Evolutionary conservation across 306 rosid species (phyloP).

Genomic region (Medicago arabica): DNA sequence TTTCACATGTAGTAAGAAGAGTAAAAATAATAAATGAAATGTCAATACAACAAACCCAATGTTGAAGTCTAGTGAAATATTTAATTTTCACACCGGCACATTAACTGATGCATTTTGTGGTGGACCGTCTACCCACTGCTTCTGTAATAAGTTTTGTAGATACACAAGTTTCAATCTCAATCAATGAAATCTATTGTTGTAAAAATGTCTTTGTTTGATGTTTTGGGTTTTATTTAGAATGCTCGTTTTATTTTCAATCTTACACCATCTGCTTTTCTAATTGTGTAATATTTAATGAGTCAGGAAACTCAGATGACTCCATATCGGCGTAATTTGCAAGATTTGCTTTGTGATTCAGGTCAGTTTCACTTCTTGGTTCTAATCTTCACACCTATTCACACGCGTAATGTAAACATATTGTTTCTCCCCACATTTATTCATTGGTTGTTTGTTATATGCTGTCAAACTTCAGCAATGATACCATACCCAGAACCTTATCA

Average conservation of each 20-base stretch:
- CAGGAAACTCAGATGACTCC: slow-evolving; percentile 95
- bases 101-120: slow-evolving; percentile 25
- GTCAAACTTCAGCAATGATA: slow-evolving; percentile 71
- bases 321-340: slow-evolving; percentile 90
- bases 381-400: slow-evolving; percentile 3
- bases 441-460: slow-evolving; percentile 48
- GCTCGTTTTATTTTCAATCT: slow-evolving; percentile 11
- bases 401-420: background rate
- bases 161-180: slow-evolving; percentile 4
- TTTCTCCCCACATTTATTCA: slow-evolving; percentile 33
- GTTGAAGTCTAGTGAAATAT: slow-evolving; percentile 2
- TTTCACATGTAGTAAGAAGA: slow-evolving; percentile 10
- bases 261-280: slow-evolving; percentile 33
- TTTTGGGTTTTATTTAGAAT: slow-evolving; percentile 28
- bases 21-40: background rate
- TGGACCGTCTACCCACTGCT: slow-evolving; percentile 16
- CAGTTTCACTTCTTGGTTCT: slow-evolving; percentile 39
- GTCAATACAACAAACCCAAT: slow-evolving; percentile 7
- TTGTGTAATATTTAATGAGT: slow-evolving; percentile 42
- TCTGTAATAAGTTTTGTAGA: slow-evolving; percentile 16
- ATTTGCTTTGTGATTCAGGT: slow-evolving; percentile 98
- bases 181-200: slow-evolving; percentile 15
- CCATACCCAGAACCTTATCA: slow-evolving; percentile 99
- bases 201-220: slow-evolving; percentile 33
- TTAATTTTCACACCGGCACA: slow-evolving; percentile 29